These are phyloP conservation scores for Nannochloropsis gaditana DNA, from an alignment of 108 stramenopile genomes.

Conservation along the genomic window DNA sequence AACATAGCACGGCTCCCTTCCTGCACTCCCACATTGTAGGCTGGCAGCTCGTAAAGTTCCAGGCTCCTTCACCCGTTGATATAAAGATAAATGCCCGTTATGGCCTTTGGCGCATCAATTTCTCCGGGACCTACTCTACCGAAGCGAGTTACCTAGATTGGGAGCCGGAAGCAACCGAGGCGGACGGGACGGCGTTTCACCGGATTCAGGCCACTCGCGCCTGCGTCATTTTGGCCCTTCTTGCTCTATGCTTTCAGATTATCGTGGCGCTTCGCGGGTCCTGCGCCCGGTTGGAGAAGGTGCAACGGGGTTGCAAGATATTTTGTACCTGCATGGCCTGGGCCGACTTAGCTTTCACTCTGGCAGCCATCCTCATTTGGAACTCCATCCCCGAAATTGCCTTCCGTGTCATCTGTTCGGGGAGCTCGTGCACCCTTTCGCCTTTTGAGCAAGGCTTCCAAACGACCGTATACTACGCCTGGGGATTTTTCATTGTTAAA, in stretches of 20 bases:
- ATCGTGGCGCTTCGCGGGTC: background rate
- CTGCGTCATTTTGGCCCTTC: constrained; percentile 5
- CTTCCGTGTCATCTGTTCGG: constrained; percentile 7
- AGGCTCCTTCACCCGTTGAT: background rate
- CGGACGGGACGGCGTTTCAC: background rate
- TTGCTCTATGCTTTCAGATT: background rate
- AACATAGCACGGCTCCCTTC: background rate
- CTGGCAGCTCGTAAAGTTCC: constrained; percentile 17
- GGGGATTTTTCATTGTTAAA: background rate
- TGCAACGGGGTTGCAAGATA: background rate
- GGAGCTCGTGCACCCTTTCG: background rate
- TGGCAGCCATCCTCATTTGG: constrained; percentile 1
- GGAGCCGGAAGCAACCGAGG: background rate
- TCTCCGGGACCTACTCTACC: background rate
- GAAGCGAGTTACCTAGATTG: background rate
- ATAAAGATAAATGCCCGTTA: background rate
- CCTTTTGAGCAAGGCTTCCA: background rate
- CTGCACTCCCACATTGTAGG: background rate
- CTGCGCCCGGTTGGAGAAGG: background rate
- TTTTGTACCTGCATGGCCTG: background rate
- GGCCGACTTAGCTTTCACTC: background rate
- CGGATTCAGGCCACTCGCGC: constrained; percentile 8
- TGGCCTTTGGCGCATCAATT: background rate
- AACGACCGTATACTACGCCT: background rate
- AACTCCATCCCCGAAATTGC: background rate